A percentile compares a stretch with the other conserved stretches of the same genome.
Evolutionary conservation across 441 rosid genomes (phyloP).

Genomic region (Capsella rubella): DNA sequence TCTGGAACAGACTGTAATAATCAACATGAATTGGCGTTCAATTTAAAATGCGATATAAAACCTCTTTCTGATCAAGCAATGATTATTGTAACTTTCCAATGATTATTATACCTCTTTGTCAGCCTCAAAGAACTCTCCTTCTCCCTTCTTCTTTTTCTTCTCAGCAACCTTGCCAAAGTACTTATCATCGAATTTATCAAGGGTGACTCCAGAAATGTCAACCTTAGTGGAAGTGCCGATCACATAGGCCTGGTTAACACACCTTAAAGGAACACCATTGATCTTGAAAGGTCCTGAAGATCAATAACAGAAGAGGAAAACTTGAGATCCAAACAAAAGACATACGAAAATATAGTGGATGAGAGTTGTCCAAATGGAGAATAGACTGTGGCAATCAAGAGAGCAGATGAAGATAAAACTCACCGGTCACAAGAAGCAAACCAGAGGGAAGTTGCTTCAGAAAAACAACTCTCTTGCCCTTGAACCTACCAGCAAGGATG

Average conservation of each 20-base stretch:
- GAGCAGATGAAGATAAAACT: neutral
- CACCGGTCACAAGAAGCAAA: conserved; percentile 59
- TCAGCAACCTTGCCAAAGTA: conserved; percentile 57
- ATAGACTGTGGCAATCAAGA: neutral
- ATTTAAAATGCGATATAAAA: too few species aligned
- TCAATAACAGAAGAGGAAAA: neutral
- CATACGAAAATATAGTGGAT: neutral
- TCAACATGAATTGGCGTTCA: neutral
- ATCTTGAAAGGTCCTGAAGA: conserved; percentile 79
- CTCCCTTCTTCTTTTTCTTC: conserved; percentile 56
- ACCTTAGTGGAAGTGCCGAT: conserved; percentile 86
- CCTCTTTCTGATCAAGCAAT: neutral
- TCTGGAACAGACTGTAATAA: neutral
- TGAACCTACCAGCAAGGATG: conserved; percentile 73
- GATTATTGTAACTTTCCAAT: neutral
- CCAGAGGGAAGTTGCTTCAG: conserved; percentile 64
- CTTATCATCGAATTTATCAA: conserved; percentile 56
- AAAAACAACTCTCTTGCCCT: conserved; percentile 92
- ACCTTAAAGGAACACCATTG: conserved; percentile 88
- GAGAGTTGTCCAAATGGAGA: neutral
- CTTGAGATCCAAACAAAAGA: neutral
- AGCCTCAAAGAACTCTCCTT: conserved; percentile 62
- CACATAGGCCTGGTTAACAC: conserved; percentile 82
- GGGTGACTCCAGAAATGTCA: conserved; percentile 53
- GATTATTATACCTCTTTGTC: conserved; percentile 51